Evolutionary conservation across 208 protist species (phyloP).

Genomic region (Crithidia fasciculata): DNA sequence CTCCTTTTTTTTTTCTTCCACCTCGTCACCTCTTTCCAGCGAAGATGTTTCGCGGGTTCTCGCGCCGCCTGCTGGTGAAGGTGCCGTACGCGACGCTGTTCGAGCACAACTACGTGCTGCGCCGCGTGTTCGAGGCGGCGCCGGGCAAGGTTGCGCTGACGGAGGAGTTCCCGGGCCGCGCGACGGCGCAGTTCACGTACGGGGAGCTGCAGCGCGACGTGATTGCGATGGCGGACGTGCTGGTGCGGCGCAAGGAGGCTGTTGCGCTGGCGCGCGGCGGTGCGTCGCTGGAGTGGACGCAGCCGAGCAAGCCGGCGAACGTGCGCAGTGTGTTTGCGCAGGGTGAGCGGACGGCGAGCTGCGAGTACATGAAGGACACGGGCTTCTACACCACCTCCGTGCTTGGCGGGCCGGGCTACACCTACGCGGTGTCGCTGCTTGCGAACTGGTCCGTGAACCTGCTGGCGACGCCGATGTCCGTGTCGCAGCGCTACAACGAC

Average conservation of each 20-base stretch:
- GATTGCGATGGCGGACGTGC: conserved; percentile 60
- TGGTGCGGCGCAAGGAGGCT: conserved; percentile 61
- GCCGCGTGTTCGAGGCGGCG: conserved; percentile 69
- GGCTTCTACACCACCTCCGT: conserved; percentile 70
- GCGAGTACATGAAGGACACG: conserved; percentile 68
- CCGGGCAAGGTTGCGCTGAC: conserved; percentile 64
- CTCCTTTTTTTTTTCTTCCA: neutral
- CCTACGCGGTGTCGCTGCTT: conserved; percentile 79
- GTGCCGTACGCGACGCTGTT: conserved; percentile 76
- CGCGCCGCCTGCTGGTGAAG: conserved; percentile 6
- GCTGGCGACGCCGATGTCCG: conserved; percentile 79
- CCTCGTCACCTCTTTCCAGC: no score
- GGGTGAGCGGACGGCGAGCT: conserved; percentile 63
- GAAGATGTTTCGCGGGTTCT: conserved; percentile 6
- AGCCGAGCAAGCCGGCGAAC: conserved; percentile 47
- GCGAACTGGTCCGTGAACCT: conserved; percentile 79
- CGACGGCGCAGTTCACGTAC: conserved; percentile 63
- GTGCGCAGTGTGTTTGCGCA: conserved; percentile 78
- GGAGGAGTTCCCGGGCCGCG: conserved; percentile 64
- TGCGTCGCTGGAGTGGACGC: conserved; percentile 66
- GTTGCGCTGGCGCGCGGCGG: conserved; percentile 38
- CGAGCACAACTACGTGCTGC: conserved; percentile 69
- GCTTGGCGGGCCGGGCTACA: conserved; percentile 67
- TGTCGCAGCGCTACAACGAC: conserved; percentile 63
- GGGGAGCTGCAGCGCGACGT: conserved; percentile 84